Evolutionary conservation across 2,329 filamentous ascomycete genomes (phyloP), one percentile per base, ranked within the genome.

Genomic region (Cladobotryum protrusum): DNA sequence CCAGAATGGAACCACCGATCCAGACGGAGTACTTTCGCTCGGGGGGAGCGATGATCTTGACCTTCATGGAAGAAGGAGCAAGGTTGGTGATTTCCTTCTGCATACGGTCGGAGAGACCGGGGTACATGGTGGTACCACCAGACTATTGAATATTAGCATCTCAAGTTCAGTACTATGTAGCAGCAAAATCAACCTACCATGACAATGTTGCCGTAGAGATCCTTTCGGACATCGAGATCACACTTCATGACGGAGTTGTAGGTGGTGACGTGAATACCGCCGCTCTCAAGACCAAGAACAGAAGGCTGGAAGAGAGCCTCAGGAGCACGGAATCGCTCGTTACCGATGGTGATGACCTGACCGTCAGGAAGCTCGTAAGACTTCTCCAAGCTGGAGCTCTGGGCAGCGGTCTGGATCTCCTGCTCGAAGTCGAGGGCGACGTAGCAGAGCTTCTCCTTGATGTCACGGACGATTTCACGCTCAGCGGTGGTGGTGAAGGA

Each of bases 181-280:
- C 18, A 20, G 5, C 29, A 24, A 43, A 6, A 57, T n/a, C 4
- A 58, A 79, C 89, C 63, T 86, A 96, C 91, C 93, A 97, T 97
- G 81, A 99, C 93, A 72, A 99, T 97, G 87, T 99, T 99, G 75
- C 91, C 91, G 78, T 99, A 99, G 63, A 99, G 86, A 76, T 97
- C 93, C 86, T 97, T 97, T 82, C 93, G 89, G 77, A 99, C 93
- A 75, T 99, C 93, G 75, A 99, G 91, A 77, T 99, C 93, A 77
- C 93, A 97, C 88, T 99, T 99, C 90, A 97, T 97, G 86, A 99
- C 96, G 68, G 93, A 97, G 87, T 97, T 97, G 89, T 96, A 97
- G 67, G 93, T 97, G 72, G 92, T 97, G 72, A 96, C 91, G 81
- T 97, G 93, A 78, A 99, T 97, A 78, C 93, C 93, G 71, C 92